Percentiles rank a stretch among this genome's conserved stretches.
Evolutionary conservation across 345 rosid species (phyloP).

Genomic region (Euphorbia lathyris): DNA sequence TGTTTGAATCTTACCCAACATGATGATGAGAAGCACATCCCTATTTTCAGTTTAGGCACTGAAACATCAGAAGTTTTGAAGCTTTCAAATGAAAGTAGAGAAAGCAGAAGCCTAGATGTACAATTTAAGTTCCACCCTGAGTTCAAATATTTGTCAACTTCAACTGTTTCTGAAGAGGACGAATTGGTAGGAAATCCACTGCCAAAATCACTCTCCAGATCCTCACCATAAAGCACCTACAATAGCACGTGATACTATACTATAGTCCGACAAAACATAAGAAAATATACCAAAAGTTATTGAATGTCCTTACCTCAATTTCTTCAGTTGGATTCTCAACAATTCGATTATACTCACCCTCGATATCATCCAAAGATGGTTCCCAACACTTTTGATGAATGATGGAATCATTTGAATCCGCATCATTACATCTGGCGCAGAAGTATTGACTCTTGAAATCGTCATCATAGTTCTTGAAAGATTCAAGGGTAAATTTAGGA

Average conservation of each 20-base stretch:
- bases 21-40: conserved; percentile 67
- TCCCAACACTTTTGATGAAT: conserved; percentile 24
- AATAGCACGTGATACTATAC: conserved; percentile 16
- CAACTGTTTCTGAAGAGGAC: conserved; percentile 19
- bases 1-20: conserved; percentile 53
- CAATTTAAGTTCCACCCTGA: conserved; percentile 80
- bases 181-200: conserved; percentile 63
- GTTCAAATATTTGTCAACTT: conserved; percentile 26
- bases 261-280: neutral
- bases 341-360: conserved; percentile 56
- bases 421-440: conserved; percentile 16
- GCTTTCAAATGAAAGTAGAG: conserved; percentile 64
- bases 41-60: conserved; percentile 56
- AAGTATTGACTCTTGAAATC: conserved; percentile 46
- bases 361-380: conserved; percentile 43
- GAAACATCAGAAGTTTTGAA: conserved; percentile 30
- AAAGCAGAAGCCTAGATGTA: conserved; percentile 54
- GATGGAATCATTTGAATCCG: conserved; percentile 19
- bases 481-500: conserved; percentile 44
- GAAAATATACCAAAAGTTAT: conserved; percentile 7
- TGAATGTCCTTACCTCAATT: conserved; percentile 45
- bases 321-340: conserved; percentile 50
- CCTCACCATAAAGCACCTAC: conserved; percentile 55
- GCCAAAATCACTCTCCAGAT: conserved; percentile 50
- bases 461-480: conserved; percentile 50